These are phyloP conservation scores for Gymnopilus junonius DNA, from an alignment of 768 basidiomycete species.

Conservation along the genomic window DNA sequence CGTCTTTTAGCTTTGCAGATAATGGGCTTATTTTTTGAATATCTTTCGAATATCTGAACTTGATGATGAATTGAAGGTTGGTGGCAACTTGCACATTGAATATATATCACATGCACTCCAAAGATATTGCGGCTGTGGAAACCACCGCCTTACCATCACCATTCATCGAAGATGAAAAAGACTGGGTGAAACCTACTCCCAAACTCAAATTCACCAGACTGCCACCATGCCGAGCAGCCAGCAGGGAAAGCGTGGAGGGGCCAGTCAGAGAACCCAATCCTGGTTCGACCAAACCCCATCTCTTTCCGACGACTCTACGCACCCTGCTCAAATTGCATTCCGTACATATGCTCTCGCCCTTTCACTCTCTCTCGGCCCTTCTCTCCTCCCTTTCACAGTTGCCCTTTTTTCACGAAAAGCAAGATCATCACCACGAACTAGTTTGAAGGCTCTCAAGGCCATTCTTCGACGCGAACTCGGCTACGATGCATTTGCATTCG, in stretches of 20 bases:
- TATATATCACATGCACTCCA: constrained; percentile 2
- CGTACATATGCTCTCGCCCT: constrained; percentile 72
- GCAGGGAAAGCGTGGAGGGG: not conserved
- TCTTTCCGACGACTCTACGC: constrained; percentile 42
- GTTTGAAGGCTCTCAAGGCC: constrained; percentile 33
- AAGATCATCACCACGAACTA: constrained; percentile 24
- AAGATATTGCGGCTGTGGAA: not conserved
- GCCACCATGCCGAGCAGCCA: not conserved
- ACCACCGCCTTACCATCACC: not conserved
- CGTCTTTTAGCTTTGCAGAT: too few relatives aligned
- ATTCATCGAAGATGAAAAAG: not conserved
- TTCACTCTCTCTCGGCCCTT: constrained; percentile 69
- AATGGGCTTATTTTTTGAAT: too few relatives aligned
- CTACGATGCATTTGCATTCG: constrained; percentile 68
- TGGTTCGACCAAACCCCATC: constrained; percentile 27
- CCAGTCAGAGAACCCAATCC: not conserved
- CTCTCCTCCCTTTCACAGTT: constrained; percentile 55
- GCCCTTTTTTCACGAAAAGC: constrained; percentile 25
- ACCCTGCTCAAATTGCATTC: constrained; percentile 61
- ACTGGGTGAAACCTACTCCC: not conserved
- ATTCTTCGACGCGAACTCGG: constrained; percentile 61
- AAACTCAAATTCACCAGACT: not conserved
- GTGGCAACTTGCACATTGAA: not conserved
- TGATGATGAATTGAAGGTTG: too few relatives aligned
- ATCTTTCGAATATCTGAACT: too few relatives aligned